These are phyloP conservation scores for Gloeophyllum trabeum DNA, from an alignment of 768 basidiomycete species.

Conservation along the genomic window DNA sequence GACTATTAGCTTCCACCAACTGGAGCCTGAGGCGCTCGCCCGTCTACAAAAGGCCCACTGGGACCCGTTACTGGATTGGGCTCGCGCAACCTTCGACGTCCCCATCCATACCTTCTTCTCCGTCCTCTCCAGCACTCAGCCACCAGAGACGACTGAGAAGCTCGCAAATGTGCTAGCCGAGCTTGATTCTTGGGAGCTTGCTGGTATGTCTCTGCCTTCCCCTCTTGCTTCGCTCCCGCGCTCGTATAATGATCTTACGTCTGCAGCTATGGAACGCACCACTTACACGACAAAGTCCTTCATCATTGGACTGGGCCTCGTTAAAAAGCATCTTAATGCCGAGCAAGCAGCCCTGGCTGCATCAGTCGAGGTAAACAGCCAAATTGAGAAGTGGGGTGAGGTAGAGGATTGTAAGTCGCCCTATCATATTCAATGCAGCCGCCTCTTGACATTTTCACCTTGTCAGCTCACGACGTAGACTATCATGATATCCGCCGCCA, in stretches of 20 bases:
- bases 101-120: conserved; percentile 63
- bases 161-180: conserved; percentile 43
- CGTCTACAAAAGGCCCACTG: conserved; percentile 74
- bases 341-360: conserved; percentile 81
- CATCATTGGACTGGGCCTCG: conserved; percentile 76
- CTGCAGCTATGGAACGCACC: conserved; percentile 79
- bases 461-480: conserved; percentile 92
- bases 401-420: conserved; percentile 88
- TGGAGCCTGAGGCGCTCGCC: conserved; percentile 65
- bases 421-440: neutral
- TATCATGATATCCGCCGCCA: conserved; percentile 86
- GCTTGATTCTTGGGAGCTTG: conserved; percentile 81
- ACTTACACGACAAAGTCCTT: conserved; percentile 88
- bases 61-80: conserved; percentile 83
- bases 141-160: conserved; percentile 52
- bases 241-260: conserved; percentile 1
- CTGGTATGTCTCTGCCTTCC: conserved; percentile 43
- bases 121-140: conserved; percentile 59
- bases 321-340: conserved; percentile 62
- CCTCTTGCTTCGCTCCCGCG: neutral
- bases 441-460: conserved; percentile 1
- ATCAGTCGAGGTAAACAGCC: conserved; percentile 89
- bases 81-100: conserved; percentile 49
- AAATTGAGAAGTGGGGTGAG: conserved; percentile 98
- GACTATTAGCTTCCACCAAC: conserved; percentile 63